phyloP scores from a whole-genome alignment of 306 rosid species.

The Trifolium dubium region DNA sequence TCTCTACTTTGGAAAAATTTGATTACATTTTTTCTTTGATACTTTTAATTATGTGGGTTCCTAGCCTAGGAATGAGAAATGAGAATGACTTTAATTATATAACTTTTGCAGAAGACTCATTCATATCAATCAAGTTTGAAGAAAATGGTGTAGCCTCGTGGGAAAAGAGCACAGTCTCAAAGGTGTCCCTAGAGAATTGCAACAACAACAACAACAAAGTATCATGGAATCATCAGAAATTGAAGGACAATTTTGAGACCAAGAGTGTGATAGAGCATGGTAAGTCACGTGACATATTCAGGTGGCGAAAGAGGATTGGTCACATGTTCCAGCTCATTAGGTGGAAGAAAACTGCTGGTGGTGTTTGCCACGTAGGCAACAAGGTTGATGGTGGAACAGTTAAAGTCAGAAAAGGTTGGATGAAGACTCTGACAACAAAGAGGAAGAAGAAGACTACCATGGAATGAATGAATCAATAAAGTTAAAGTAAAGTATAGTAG shows the following conservation, averaged over 20 bases:
- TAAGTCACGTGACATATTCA: constrained; percentile 65
- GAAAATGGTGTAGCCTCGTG: constrained; percentile 88
- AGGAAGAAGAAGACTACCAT: constrained; percentile 60
- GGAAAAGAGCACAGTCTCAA: constrained; percentile 74
- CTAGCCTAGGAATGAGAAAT: constrained; percentile 32
- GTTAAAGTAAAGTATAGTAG: neutral
- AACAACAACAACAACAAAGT: constrained; percentile 21
- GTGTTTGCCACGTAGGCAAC: constrained; percentile 73
- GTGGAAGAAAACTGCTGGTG: constrained; percentile 74
- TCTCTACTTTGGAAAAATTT: neutral
- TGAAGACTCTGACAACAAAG: constrained; percentile 86
- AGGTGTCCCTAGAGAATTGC: constrained; percentile 72
- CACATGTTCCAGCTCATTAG: constrained; percentile 83
- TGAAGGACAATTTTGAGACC: constrained; percentile 43
- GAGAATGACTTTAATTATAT: constrained; percentile 21
- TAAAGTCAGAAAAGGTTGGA: constrained; percentile 86
- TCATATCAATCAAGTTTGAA: constrained; percentile 95
- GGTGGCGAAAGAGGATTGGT: constrained; percentile 95
- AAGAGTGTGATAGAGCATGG: constrained; percentile 91
- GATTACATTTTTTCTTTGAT: neutral
- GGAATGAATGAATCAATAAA: constrained; percentile 53
- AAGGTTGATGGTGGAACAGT: constrained; percentile 68
- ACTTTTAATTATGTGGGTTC: neutral
- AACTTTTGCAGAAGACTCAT: constrained; percentile 64
- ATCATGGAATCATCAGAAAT: no score